Evolutionary conservation across 192 early-diverging fungal species (phyloP).

Genomic region (Podochytrium sp.): DNA sequence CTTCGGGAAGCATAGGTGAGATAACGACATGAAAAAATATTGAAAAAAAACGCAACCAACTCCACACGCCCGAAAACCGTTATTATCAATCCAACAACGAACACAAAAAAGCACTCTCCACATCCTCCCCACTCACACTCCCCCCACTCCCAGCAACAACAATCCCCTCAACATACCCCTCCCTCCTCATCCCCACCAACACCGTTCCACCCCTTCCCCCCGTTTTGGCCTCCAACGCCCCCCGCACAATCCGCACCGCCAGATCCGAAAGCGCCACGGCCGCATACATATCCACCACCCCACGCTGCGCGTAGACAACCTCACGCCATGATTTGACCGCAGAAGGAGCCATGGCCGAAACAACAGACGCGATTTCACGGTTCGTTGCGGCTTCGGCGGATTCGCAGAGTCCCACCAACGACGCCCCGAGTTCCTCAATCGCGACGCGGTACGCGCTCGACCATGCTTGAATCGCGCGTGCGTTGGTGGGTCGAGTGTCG

Average conservation of each 20-base stretch:
- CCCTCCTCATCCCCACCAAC: constrained; percentile 23
- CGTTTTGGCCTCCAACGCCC: constrained; percentile 10
- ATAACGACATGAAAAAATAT: too few species aligned
- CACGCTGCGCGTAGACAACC: neutral
- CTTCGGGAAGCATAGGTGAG: too few species aligned
- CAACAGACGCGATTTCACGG: constrained; percentile 13
- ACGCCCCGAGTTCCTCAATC: neutral
- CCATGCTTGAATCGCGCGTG: constrained; percentile 9
- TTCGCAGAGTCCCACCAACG: neutral
- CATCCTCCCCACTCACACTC: constrained; percentile 10
- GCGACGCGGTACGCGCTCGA: neutral
- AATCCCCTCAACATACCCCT: constrained; percentile 12
- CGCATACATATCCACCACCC: constrained; percentile 17
- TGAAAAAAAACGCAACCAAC: too few species aligned
- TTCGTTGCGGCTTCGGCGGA: constrained; percentile 7
- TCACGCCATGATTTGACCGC: neutral
- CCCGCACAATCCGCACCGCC: constrained; percentile 16
- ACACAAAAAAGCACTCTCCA: constrained; percentile 28
- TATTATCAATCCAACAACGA: constrained; percentile 16
- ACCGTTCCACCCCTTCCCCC: constrained; percentile 26
- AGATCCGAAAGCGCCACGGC: constrained; percentile 10
- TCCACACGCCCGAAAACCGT: too few species aligned
- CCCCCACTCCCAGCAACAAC: constrained; percentile 17
- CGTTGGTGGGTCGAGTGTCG: neutral
- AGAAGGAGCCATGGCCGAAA: constrained; percentile 22